These are phyloP conservation scores for Madurella mycetomatis DNA, from an alignment of 2,329 filamentous ascomycete genomes.

Conservation along the genomic window DNA sequence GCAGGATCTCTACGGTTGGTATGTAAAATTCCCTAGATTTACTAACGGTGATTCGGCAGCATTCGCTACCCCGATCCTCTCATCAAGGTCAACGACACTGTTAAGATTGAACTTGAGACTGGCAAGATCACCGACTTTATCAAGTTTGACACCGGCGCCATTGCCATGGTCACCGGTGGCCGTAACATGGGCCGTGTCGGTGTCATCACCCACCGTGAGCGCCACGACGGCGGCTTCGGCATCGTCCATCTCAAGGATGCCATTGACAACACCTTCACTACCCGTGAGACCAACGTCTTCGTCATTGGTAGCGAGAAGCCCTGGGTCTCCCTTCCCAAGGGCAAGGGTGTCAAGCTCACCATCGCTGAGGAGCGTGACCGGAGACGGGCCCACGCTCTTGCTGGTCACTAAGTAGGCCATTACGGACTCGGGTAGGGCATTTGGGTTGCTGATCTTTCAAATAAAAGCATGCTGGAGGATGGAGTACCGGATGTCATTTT, in stretches of 20 bases:
- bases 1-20: slow-evolving; percentile 51
- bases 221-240: slow-evolving; percentile 99
- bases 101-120: slow-evolving; percentile 96
- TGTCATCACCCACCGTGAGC: slow-evolving; percentile 99
- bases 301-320: slow-evolving; percentile 98
- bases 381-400: slow-evolving; percentile 65
- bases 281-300: slow-evolving; percentile 99
- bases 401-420: slow-evolving; percentile 44
- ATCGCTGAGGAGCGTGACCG: slow-evolving; percentile 99
- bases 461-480: slow-evolving; percentile 27
- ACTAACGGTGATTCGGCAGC: slow-evolving; percentile 53
- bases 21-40: slow-evolving; percentile 37
- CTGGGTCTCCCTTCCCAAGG: slow-evolving; percentile 99
- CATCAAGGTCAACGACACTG: slow-evolving; percentile 99
- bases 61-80: slow-evolving; percentile 98
- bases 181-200: slow-evolving; percentile 99
- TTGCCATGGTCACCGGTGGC: slow-evolving; percentile 98
- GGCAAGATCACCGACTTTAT: slow-evolving; percentile 99
- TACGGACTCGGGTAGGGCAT: slow-evolving; percentile 19
- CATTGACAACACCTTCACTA: slow-evolving; percentile 99
- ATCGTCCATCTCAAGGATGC: slow-evolving; percentile 99
- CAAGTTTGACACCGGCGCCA: slow-evolving; percentile 96
- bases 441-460: slow-evolving; percentile 25
- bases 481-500: slow-evolving; percentile 30
- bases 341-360: slow-evolving; percentile 99